Evolutionary conservation across 352 stramenopile species (phyloP).

Genomic region (Phytophthora ohioensis): DNA sequence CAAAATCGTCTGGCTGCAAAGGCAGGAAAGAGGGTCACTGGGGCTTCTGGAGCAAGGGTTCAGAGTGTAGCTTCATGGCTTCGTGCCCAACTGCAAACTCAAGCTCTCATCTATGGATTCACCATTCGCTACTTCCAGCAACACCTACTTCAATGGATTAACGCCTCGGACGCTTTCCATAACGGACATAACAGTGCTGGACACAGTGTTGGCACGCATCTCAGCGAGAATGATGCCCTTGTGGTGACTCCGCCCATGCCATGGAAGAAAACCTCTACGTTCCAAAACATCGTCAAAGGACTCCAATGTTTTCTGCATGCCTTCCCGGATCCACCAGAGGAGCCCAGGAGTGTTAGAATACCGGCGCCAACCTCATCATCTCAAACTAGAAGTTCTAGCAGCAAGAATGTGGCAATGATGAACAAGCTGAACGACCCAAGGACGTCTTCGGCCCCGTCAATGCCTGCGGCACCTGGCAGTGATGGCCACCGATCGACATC

Average conservation of each 20-base stretch:
- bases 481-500: conserved; percentile 12
- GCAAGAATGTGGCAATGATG: conserved; percentile 3
- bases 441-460: not conserved
- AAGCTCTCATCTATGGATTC: conserved; percentile 76
- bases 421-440: conserved; percentile 13
- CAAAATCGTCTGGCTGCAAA: conserved; percentile 48
- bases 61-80: conserved; percentile 61
- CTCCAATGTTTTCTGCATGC: conserved; percentile 76
- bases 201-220: conserved; percentile 26
- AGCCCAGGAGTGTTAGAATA: conserved; percentile 1
- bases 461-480: conserved; percentile 3
- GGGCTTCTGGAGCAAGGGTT: conserved; percentile 50
- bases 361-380: not conserved
- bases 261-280: conserved; percentile 53
- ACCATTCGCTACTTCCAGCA: conserved; percentile 83
- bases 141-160: conserved; percentile 69
- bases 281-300: conserved; percentile 86
- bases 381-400: conserved; percentile 1
- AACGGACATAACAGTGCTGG: conserved; percentile 21
- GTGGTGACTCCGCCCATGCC: conserved; percentile 23
- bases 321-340: conserved; percentile 55
- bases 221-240: conserved; percentile 32
- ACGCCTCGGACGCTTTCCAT: conserved; percentile 39
- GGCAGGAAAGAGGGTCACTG: conserved; percentile 9
- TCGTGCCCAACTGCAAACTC: conserved; percentile 59